Percentiles rank a stretch among this genome's conserved stretches.
phyloP scores from a whole-genome alignment of 768 basidiomycete species.

The Paxillus involutus region DNA sequence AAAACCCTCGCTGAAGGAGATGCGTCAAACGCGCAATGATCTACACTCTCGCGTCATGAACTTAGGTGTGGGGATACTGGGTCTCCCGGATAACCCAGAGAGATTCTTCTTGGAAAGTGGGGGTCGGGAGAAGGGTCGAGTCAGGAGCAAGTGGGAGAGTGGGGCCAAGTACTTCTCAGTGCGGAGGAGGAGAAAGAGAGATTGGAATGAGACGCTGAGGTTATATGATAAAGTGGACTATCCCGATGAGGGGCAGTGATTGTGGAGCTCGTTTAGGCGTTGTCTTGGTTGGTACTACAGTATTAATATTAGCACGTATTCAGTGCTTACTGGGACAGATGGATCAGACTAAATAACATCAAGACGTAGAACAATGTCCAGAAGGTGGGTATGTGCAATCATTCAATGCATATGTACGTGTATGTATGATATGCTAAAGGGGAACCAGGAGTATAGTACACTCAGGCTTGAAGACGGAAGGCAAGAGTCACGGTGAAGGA shows the following conservation, averaged over 20 bases:
- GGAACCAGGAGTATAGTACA: neutral
- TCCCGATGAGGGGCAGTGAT: conserved; percentile 48
- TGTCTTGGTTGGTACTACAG: too few relatives aligned
- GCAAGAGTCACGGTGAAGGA: neutral
- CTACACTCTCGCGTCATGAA: conserved; percentile 68
- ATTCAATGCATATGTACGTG: neutral
- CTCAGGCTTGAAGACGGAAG: neutral
- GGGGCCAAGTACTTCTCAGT: conserved; percentile 77
- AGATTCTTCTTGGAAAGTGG: conserved; percentile 57
- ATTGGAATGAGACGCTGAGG: conserved; percentile 86
- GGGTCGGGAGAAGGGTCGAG: conserved; percentile 70
- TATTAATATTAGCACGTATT: too few relatives aligned
- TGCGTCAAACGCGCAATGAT: conserved; percentile 53
- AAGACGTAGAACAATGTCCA: neutral
- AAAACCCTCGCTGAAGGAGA: conserved; percentile 48
- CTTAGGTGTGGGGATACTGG: conserved; percentile 56
- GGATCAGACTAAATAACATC: neutral
- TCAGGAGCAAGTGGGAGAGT: conserved; percentile 66
- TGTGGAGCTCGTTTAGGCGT: neutral
- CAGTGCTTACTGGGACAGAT: too few relatives aligned
- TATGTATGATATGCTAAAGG: neutral
- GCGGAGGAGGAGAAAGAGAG: conserved; percentile 74
- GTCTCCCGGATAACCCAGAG: conserved; percentile 71
- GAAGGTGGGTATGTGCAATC: neutral
- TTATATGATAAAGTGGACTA: conserved; percentile 84